Conservation (phyloP, 2,329 filamentous ascomycete species). For the Calonectria hongkongensis region DNA sequence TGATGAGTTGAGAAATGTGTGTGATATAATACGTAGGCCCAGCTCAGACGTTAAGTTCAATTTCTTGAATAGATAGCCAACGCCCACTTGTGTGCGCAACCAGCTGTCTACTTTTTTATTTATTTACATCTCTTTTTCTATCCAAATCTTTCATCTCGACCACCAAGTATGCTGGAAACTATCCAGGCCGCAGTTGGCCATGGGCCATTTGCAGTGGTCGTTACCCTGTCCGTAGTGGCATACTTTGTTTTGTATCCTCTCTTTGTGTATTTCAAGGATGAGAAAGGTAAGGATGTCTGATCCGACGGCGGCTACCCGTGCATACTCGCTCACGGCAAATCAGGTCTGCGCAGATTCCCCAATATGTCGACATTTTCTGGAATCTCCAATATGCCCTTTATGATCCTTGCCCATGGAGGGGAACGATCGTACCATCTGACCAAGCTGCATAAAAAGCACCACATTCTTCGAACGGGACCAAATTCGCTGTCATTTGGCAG, state of each 20-base stretch:
- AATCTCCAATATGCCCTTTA: neutral
- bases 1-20: neutral
- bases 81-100: neutral
- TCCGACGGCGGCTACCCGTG: neutral
- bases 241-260: neutral
- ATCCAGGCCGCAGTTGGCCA: neutral
- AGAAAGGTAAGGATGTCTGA: neutral
- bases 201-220: neutral
- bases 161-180: neutral
- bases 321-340: neutral
- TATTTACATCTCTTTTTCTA: neutral
- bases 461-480: neutral
- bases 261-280: conserved; percentile 2
- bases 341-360: neutral
- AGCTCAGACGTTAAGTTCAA: neutral
- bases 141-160: neutral
- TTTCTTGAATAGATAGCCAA: neutral
- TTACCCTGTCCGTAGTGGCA: neutral
- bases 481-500: conserved; percentile 1
- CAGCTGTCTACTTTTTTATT: neutral
- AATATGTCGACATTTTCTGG: neutral
- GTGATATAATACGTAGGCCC: neutral
- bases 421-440: conserved; percentile 7
- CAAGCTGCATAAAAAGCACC: neutral
- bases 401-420: conserved; percentile 7